Percentiles rank a stretch among this genome's conserved stretches.
phyloP scores from a whole-genome alignment of 179 eudicot genomes.

The Beta macrorhiza region DNA sequence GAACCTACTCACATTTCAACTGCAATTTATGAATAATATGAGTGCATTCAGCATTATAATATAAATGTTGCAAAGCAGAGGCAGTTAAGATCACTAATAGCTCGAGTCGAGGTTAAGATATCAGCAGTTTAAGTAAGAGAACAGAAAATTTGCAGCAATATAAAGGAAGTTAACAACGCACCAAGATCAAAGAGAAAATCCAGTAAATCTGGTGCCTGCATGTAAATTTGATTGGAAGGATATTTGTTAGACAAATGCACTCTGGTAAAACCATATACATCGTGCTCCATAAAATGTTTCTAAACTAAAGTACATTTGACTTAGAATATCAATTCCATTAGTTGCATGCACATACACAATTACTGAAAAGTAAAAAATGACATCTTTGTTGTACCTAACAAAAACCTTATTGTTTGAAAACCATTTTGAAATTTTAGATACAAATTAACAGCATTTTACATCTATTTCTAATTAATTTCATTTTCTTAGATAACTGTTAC shows the following conservation, averaged over 20 bases:
- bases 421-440: background rate
- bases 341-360: background rate
- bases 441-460: background rate
- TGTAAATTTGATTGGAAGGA: constrained; percentile 23
- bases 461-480: background rate
- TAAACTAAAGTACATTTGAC: background rate
- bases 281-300: background rate
- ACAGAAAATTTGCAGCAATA: constrained; percentile 16
- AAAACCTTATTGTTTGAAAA: too few species aligned
- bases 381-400: too few species aligned
- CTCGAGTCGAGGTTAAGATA: constrained; percentile 10
- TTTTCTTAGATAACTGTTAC: background rate
- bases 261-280: background rate
- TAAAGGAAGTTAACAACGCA: constrained; percentile 34
- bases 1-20: too few species aligned
- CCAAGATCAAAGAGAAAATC: constrained; percentile 70
- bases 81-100: constrained; percentile 5
- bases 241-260: constrained; percentile 22
- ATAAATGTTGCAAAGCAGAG: background rate
- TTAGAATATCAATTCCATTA: background rate
- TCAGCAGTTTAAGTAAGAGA: constrained; percentile 13
- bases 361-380: background rate
- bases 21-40: background rate
- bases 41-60: too few species aligned
- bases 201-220: constrained; percentile 92